Evolutionary conservation across 768 basidiomycete genomes (phyloP).

Genomic region (Cystoderma amianthinum): DNA sequence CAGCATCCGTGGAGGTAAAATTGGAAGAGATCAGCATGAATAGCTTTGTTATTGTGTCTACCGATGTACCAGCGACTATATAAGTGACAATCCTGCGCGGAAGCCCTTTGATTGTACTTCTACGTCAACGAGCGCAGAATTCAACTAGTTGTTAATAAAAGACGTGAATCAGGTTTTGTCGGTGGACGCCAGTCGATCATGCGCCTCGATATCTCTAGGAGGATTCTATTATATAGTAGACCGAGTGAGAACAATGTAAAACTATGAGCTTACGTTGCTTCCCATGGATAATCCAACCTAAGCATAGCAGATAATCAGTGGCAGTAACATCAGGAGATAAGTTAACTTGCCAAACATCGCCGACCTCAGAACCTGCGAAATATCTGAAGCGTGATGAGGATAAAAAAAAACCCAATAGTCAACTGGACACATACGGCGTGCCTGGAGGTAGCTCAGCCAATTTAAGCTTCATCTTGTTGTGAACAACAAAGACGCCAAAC

Average conservation of each 20-base stretch:
- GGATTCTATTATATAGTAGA: conserved; percentile 2
- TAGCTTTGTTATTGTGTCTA: no score
- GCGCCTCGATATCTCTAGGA: conserved; percentile 67
- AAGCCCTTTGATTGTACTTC: no score
- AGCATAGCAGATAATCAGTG: conserved; percentile 5
- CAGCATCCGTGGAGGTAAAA: no score
- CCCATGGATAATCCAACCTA: conserved; percentile 86
- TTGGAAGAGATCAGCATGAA: no score
- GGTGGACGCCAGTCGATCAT: conserved; percentile 51
- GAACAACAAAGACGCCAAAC: conserved; percentile 91
- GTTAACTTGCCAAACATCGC: conserved; percentile 60
- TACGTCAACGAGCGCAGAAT: no score
- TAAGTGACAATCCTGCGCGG: no score
- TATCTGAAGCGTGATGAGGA: conserved; percentile 39
- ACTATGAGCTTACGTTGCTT: conserved; percentile 48
- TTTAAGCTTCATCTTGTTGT: conserved; percentile 91
- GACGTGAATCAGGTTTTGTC: not conserved
- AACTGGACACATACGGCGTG: conserved; percentile 41
- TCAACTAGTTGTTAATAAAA: not conserved
- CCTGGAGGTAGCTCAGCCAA: conserved; percentile 63
- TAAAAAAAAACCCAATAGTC: conserved; percentile 2
- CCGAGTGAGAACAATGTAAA: not conserved
- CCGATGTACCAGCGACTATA: no score
- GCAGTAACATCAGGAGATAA: not conserved
- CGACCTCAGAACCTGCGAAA: conserved; percentile 74